Conservation (phyloP, 148 eudicot species). For the Vaccinium macrocarpon region DNA sequence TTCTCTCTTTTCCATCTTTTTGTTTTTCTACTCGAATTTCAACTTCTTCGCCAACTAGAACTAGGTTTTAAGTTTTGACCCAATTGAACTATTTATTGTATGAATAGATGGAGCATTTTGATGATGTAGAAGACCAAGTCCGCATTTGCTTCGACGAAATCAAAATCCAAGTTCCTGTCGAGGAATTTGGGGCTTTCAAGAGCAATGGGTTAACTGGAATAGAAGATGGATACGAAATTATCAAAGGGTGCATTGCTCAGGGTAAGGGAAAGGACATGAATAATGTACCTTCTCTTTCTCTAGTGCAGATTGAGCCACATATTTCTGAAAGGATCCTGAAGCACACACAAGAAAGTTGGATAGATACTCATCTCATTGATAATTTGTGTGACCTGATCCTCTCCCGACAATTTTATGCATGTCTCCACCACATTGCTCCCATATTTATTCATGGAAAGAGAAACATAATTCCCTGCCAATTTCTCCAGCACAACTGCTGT, state of each 20-base stretch:
- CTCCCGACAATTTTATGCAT: conserved; percentile 14
- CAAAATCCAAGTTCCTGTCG: background rate
- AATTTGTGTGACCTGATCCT: conserved; percentile 16
- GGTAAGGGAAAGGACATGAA: too few relatives aligned
- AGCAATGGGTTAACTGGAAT: background rate
- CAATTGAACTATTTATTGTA: background rate
- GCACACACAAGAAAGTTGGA: conserved; percentile 22
- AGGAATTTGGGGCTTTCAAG: background rate
- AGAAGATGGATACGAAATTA: background rate
- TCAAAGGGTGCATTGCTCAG: too few relatives aligned
- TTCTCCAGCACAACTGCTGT: too few relatives aligned
- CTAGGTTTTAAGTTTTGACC: background rate
- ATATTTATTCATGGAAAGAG: too few relatives aligned
- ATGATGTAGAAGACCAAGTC: background rate
- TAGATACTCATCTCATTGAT: conserved; percentile 28
- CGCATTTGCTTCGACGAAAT: background rate
- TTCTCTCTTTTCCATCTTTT: background rate
- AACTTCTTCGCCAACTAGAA: too few relatives aligned
- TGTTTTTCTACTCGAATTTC: background rate
- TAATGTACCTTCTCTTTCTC: too few relatives aligned
- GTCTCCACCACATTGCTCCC: background rate
- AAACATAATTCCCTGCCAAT: too few relatives aligned
- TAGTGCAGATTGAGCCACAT: conserved; percentile 40
- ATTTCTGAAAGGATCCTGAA: conserved; percentile 47
- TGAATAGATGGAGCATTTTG: background rate